Evolutionary conservation across 2,329 filamentous ascomycete species (phyloP), one percentile per base, ranked within the genome.

Genomic region (Orbilia ellipsospora): DNA sequence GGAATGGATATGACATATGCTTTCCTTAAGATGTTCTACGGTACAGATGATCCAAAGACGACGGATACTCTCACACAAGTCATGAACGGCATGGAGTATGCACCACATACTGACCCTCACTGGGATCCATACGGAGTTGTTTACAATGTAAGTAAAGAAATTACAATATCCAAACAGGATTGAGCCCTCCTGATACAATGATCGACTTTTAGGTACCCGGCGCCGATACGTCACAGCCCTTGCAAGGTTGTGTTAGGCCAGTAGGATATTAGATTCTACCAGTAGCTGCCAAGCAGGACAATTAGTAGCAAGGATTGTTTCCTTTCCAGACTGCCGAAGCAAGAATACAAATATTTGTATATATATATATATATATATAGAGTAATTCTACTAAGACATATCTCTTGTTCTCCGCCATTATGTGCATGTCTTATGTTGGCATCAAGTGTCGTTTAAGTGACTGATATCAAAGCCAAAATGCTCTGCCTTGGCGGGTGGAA

Each of bases 11-110:
- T 73, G 68, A 65, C 68, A 5, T 79, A 83, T 8, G 80, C 84
- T 40, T 84, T 83, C 82, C 51, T 84, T 0, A 81, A 81, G 56
- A 79, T 82, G 54, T 80, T 78, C 0, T 83, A 79, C 72, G 82
- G 82, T 0, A n/a, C 79, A 15, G 80, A 81, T 1, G 67, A 81
- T 15, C 70, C 82, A 20, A 75, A 51, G 0, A 8, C 61, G 10
- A 4, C 23, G 23, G 23, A 23, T 23, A 23, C 23, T 23, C 23
- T 23, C 23, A 23, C 23, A 2, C 23, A 23, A 23, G 77, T 79
- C 1, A 54, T 78, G 1, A 60, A 77, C 20, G 66, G 45, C 0
- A 77, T 83, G 12, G 83, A 84, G 18, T 73, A 73, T 13, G 68
- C 68, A 1, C 68, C 68, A 2, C 68, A 73, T 48, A 73, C 68